Evolutionary conservation across 2,329 filamentous ascomycete genomes (phyloP).

Genomic region (Trichoderma asperellum): DNA sequence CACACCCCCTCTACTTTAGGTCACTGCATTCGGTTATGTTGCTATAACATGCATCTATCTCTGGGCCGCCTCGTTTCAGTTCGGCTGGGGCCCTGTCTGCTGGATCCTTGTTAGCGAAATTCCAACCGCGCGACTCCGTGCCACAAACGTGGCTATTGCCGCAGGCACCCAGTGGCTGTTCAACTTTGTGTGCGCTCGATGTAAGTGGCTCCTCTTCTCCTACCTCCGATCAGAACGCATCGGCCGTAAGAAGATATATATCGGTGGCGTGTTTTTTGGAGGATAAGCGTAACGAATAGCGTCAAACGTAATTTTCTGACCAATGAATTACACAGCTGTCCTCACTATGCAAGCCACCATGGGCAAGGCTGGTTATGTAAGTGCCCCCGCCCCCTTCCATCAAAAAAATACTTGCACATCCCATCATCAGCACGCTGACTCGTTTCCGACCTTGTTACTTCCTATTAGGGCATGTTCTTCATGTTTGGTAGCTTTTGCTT

Average conservation of each 20-base stretch:
- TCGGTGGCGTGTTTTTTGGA: no score
- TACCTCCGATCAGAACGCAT: background rate
- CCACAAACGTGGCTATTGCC: constrained; percentile 68
- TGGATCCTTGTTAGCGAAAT: constrained; percentile 75
- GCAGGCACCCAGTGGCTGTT: constrained; percentile 75
- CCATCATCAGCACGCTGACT: background rate
- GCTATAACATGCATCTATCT: constrained; percentile 73
- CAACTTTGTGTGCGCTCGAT: constrained; percentile 72
- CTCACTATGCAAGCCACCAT: constrained; percentile 67
- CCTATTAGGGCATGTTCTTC: constrained; percentile 62
- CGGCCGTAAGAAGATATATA: no score
- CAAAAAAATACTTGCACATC: no score
- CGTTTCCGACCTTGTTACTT: background rate
- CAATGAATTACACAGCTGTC: constrained; percentile 47
- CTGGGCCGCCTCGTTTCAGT: constrained; percentile 71
- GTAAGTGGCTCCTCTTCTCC: constrained; percentile 32
- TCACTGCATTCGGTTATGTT: constrained; percentile 69
- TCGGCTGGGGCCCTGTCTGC: constrained; percentile 71
- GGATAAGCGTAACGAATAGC: background rate
- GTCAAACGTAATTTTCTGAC: background rate
- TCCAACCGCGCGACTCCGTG: constrained; percentile 66
- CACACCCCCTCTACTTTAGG: constrained; percentile 33
- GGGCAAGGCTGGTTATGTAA: constrained; percentile 47
- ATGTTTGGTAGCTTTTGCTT: constrained; percentile 70
- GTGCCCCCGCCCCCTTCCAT: constrained; percentile 27